These are phyloP conservation scores for Scorias spongiosa DNA, from an alignment of 2,329 filamentous ascomycete species.

Conservation along the genomic window DNA sequence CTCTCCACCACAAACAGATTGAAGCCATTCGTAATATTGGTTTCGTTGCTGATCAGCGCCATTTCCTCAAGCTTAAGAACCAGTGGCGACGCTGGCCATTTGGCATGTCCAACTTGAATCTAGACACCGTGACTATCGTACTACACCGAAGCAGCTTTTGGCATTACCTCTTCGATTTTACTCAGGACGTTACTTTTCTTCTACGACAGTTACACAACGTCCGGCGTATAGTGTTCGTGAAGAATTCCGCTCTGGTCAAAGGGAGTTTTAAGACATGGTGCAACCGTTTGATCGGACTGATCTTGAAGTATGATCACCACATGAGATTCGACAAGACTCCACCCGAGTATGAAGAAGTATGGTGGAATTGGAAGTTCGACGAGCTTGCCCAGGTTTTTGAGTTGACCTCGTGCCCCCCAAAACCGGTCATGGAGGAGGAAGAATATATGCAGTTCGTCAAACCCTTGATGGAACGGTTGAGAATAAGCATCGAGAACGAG, in stretches of 20 bases:
- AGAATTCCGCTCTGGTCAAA: constrained; percentile 21
- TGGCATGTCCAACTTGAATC: constrained; percentile 13
- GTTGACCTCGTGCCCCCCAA: constrained; percentile 16
- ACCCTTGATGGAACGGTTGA: constrained; percentile 22
- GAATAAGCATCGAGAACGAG: constrained; percentile 21
- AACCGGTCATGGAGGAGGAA: constrained; percentile 19
- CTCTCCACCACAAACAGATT: constrained; percentile 15
- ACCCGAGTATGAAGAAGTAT: constrained; percentile 18
- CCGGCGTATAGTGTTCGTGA: constrained; percentile 20
- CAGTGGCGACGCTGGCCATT: constrained; percentile 21
- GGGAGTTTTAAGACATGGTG: constrained; percentile 24
- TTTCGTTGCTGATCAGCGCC: constrained; percentile 15
- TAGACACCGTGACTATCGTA: constrained; percentile 21
- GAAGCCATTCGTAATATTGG: constrained; percentile 18
- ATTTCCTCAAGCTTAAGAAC: constrained; percentile 16
- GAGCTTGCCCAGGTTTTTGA: constrained; percentile 14
- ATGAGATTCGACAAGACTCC: constrained; percentile 23
- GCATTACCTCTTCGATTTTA: constrained; percentile 23
- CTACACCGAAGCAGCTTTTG: constrained; percentile 17
- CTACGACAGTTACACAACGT: constrained; percentile 21
- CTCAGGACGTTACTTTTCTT: constrained; percentile 16
- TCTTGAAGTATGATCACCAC: constrained; percentile 27
- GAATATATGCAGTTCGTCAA: constrained; percentile 23
- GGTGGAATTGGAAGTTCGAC: constrained; percentile 27
- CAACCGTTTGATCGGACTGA: constrained; percentile 22